Base-by-base conservation (phyloP, 2,329 filamentous ascomycete species). In the Alternaria dauci region DNA sequence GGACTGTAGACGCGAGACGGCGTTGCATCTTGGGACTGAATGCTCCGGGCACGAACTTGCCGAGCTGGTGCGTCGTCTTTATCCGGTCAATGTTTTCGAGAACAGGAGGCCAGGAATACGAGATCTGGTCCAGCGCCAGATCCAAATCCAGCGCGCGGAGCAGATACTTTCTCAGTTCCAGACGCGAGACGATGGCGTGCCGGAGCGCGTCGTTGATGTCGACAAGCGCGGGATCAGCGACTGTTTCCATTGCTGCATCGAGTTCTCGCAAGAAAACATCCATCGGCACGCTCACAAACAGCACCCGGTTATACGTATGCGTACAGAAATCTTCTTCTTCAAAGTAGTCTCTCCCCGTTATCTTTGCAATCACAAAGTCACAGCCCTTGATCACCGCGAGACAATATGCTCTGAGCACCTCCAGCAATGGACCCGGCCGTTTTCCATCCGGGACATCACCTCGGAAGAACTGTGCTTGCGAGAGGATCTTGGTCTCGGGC, bases 251-350 rank as follows among this genome's bases (percentile, higher is more conserved):
- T 1, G 71, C 72, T 47, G 71, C 72, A 61, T 78, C 74, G 20
- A 77, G 56, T 58, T 77, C 74, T 7, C 73, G 67, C 56, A 73
- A 36, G 44, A 79, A 76, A 3, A 75, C 71, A 62, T 78, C 74
- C 44, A 75, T 65, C 8, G 74, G 73, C 8, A 68, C 58, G 43
- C 62, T 63, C 26, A 88, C 87, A 7, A 98, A 84, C 1, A 99
- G 82, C 12, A 87, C 88, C 38, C 94, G 87, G 68, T 93, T 91
- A 75, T 95, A 98, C 0, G 94, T 91, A 76, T 96, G 93, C 7
- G 93, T 94, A 20, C 96, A 92, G 75, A 99, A 97, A 73, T 99
- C 95, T 79, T 99, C 95, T 80, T 99, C 95, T 89, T 99, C 95
- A 71, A 94, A 98, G 75, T 90, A 97, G 69, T 96, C 90, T 76